Evolutionary conservation across 2,329 filamentous ascomycete species (phyloP), one percentile per base, ranked within the genome.

Genomic region (Emergomyces pasteurianus): DNA sequence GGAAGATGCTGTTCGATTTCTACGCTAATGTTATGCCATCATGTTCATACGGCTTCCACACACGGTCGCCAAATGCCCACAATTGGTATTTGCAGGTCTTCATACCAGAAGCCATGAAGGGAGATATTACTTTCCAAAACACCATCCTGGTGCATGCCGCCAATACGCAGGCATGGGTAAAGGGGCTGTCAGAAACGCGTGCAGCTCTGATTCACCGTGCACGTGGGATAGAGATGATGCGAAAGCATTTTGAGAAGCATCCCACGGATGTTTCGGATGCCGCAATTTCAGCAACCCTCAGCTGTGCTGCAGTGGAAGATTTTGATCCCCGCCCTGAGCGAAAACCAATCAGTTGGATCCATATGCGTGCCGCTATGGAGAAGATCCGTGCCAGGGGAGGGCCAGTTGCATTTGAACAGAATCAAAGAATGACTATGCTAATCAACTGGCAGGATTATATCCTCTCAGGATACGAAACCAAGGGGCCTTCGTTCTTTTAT

Each of bases 371-470:
- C 23, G 74, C 73, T 14, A 67, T 70, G 43, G 67, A 72, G 58
- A 75, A 74, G 69, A 74, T 76, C 36, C 68, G 70, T 40, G 66
- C 68, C 8, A 69, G 74, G 36, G 73, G 73, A 8, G 74, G 74
- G 2, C 72, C 74, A 5, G 63, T 65, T 16, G 72, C 70, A 9
- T 73, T 76, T 58, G 65, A 68, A 38, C 68, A 74, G 46, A 74
- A 72, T 40, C 73, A 68, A 23, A 63, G 67, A 49, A 58, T 75
- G 49, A 72, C 70, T 3, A 75, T 74, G 71, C 62, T 76, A 55
- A 74, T 75, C 50, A 75, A 76, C 58, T 76, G 73, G 74, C 72
- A 73, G 61, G 74, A 76, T 63, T 75, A 76, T 62, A 73, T 74
- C 38, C 67, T 75, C 49, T 71, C 72, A 0, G 73, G 74, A 1